Evolutionary conservation across 2,329 filamentous ascomycete genomes (phyloP).

Genomic region (Colletotrichum graminicola): DNA sequence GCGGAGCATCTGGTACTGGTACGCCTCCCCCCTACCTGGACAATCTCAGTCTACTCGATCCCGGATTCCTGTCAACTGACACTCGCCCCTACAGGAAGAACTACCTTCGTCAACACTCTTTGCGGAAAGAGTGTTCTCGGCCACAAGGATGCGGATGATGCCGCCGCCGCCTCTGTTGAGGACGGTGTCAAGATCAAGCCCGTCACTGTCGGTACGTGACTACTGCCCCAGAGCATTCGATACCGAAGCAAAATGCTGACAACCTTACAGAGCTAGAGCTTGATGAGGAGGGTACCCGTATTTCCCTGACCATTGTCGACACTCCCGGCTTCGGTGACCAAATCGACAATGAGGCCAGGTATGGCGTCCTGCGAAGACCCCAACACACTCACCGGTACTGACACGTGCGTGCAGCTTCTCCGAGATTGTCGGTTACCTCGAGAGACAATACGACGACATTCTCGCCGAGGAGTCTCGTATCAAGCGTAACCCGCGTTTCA

Average conservation of each 20-base stretch:
- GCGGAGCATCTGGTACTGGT: constrained; percentile 98
- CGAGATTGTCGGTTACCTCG: constrained; percentile 97
- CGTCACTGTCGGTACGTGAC: constrained; percentile 86
- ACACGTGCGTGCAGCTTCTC: constrained; percentile 76
- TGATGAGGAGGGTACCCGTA: constrained; percentile 97
- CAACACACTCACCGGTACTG: neutral
- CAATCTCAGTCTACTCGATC: constrained; percentile 9
- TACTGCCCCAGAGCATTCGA: neutral
- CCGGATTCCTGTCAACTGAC: constrained; percentile 24
- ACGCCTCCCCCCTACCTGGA: constrained; percentile 54
- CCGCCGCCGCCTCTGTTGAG: constrained; percentile 88
- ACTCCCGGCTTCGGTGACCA: constrained; percentile 98
- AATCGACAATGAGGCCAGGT: constrained; percentile 99
- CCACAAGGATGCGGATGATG: constrained; percentile 94
- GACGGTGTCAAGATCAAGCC: constrained; percentile 99
- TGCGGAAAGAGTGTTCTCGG: constrained; percentile 93
- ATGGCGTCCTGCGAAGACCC: constrained; percentile 47
- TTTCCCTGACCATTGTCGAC: constrained; percentile 98
- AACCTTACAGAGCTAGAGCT: constrained; percentile 83
- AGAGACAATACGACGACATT: constrained; percentile 99
- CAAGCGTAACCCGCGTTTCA: constrained; percentile 99
- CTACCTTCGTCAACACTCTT: constrained; percentile 99
- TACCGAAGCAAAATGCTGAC: constrained; percentile 18
- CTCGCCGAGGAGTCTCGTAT: constrained; percentile 99
- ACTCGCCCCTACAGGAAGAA: constrained; percentile 76